A percentile compares a stretch with the other conserved stretches of the same genome.
phyloP scores from a whole-genome alignment of 345 rosid species.

The Iberis pinnata region DNA sequence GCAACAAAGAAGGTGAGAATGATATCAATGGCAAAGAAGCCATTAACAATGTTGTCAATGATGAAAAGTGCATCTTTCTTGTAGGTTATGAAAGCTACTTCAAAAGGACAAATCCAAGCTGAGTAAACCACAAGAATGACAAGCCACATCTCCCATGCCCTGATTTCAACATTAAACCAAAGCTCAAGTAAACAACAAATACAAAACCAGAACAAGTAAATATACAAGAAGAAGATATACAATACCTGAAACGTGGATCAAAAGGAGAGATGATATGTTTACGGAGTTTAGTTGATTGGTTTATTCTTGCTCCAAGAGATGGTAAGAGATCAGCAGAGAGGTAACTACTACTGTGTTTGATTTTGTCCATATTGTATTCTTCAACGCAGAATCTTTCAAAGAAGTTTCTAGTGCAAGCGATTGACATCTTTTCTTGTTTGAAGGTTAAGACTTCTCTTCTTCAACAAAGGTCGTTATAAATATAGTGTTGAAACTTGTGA shows the following conservation, averaged over 20 bases:
- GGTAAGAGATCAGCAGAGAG: conserved; percentile 82
- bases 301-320: conserved; percentile 90
- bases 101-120: conserved; percentile 95
- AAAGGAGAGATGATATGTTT: conserved; percentile 78
- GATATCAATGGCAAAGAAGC: conserved; percentile 84
- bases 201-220: neutral
- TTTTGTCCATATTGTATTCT: conserved; percentile 43
- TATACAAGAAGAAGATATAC: conserved; percentile 1
- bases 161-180: conserved; percentile 37
- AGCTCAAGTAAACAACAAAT: conserved; percentile 1
- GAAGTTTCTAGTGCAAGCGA: conserved; percentile 55
- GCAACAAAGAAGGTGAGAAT: conserved; percentile 91
- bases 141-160: conserved; percentile 96
- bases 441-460: neutral
- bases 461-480: conserved; percentile 37
- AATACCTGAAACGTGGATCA: conserved; percentile 67
- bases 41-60: conserved; percentile 75
- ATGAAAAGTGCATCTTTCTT: conserved; percentile 66
- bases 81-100: conserved; percentile 71
- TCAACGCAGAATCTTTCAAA: conserved; percentile 71
- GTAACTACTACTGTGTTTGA: conserved; percentile 45
- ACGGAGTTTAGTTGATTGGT: conserved; percentile 74
- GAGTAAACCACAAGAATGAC: conserved; percentile 82
- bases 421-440: conserved; percentile 41
- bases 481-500: conserved; percentile 40